Evolutionary conservation across 208 protist species (phyloP).

Genomic region (Acanthamoeba sp.): DNA sequence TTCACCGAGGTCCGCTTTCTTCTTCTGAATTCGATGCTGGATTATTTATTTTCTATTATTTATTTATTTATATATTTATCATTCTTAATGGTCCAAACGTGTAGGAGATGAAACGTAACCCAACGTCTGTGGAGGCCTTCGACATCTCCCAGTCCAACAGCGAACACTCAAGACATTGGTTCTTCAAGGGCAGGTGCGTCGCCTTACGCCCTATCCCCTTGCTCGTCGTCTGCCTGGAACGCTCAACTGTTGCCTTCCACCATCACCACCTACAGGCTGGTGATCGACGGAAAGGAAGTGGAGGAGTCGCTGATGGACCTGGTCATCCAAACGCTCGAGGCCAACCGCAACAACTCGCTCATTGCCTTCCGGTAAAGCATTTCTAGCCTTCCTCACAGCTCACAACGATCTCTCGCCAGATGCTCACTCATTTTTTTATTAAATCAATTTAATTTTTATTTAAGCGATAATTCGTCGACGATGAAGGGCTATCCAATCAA

Average conservation of each 20-base stretch:
- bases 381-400: too few species aligned
- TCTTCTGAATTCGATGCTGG: background rate
- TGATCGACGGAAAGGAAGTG: slow-evolving; percentile 76
- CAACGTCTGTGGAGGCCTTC: slow-evolving; percentile 90
- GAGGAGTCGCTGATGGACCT: slow-evolving; percentile 75
- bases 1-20: slow-evolving; percentile 77
- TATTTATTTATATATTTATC: background rate
- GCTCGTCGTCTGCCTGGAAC: background rate
- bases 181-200: slow-evolving; percentile 87
- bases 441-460: background rate
- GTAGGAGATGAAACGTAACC: slow-evolving; percentile 88
- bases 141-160: slow-evolving; percentile 91
- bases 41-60: background rate
- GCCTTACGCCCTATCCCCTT: background rate
- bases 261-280: slow-evolving; percentile 10
- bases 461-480: slow-evolving; percentile 73
- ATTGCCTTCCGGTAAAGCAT: slow-evolving; percentile 73
- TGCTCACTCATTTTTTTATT: background rate
- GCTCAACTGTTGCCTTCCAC: background rate
- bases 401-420: background rate
- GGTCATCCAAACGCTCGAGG: slow-evolving; percentile 62
- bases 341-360: slow-evolving; percentile 66
- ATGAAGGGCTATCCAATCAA: slow-evolving; percentile 66
- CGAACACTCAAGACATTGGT: slow-evolving; percentile 91
- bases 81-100: background rate